Percentiles rank a stretch among this genome's conserved stretches.
Evolutionary conservation across 495 filamentous ascomycete species (phyloP).

Genomic region (Margaritispora aquatica): DNA sequence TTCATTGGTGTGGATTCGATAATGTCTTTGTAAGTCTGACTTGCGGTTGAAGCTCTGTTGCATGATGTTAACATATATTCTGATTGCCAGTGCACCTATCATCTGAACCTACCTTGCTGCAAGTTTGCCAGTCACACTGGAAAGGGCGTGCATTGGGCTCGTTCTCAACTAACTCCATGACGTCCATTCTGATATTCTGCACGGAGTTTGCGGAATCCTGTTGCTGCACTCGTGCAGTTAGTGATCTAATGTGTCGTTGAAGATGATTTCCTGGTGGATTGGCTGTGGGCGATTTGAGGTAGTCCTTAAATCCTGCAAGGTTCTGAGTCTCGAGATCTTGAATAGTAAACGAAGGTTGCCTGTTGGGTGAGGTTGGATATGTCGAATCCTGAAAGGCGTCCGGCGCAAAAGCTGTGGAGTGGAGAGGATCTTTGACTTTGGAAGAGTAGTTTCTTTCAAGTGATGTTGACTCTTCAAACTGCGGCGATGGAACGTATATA

Average conservation of each 20-base stretch:
- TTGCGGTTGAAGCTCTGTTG: slow-evolving; percentile 85
- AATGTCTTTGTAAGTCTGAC: slow-evolving; percentile 83
- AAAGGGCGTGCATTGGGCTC: slow-evolving; percentile 46
- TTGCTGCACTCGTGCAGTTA: background rate
- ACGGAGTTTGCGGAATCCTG: background rate
- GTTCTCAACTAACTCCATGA: slow-evolving; percentile 48
- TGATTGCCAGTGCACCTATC: background rate
- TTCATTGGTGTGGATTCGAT: slow-evolving; percentile 87
- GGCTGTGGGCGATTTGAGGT: background rate
- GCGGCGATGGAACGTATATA: background rate
- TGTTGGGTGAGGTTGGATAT: background rate
- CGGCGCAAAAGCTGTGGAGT: slow-evolving; percentile 18
- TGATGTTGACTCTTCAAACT: background rate
- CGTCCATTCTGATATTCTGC: slow-evolving; percentile 36
- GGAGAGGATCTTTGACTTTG: background rate
- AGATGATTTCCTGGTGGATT: no score
- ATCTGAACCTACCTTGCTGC: slow-evolving; percentile 39
- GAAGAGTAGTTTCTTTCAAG: background rate
- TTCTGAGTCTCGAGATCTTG: background rate
- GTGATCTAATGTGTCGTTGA: no score
- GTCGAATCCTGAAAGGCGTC: slow-evolving; percentile 10
- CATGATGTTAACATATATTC: slow-evolving; percentile 1
- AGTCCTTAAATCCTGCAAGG: background rate
- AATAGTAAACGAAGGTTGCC: background rate
- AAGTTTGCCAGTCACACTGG: slow-evolving; percentile 45